A percentile compares a stretch with the other conserved stretches of the same genome.
Evolutionary conservation across 805 yeast species (phyloP).

Genomic region (Scheffersomyces spartinae): DNA sequence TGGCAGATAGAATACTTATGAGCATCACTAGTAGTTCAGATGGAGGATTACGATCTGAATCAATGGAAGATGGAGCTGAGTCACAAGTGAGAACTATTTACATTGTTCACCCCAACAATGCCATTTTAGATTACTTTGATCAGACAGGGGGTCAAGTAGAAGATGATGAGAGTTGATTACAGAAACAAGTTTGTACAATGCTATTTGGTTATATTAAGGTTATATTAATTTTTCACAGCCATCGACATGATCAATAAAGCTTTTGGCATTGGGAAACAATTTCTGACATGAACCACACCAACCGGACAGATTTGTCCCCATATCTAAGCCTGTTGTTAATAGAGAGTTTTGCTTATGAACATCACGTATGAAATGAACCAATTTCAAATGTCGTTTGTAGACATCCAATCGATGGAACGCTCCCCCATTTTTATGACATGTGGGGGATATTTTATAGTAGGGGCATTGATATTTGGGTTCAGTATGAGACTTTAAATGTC

Average conservation of each 20-base stretch:
- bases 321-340: slow-evolving; percentile 13
- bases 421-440: slow-evolving; percentile 70
- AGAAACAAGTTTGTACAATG: too few species aligned
- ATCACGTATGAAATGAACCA: slow-evolving; percentile 55
- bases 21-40: slow-evolving; percentile 27
- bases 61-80: slow-evolving; percentile 10
- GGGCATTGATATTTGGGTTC: slow-evolving; percentile 65
- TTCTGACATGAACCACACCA: slow-evolving; percentile 57
- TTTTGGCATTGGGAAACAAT: slow-evolving; percentile 41
- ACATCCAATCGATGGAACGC: slow-evolving; percentile 67
- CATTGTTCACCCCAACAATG: slow-evolving; percentile 70
- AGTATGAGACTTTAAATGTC: slow-evolving; percentile 57
- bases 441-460: slow-evolving; percentile 54
- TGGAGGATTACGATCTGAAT: slow-evolving; percentile 4
- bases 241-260: slow-evolving; percentile 56
- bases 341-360: background rate
- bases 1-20: slow-evolving; percentile 77
- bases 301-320: slow-evolving; percentile 40
- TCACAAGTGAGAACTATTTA: slow-evolving; percentile 21
- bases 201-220: too few species aligned
- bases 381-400: slow-evolving; percentile 55
- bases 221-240: too few species aligned
- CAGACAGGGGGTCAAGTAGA: slow-evolving; percentile 15
- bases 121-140: slow-evolving; percentile 56
- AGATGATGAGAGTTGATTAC: slow-evolving; percentile 7